phyloP scores from a whole-genome alignment of 139 green algal genomes.

The Tetradesmus obliquus region DNA sequence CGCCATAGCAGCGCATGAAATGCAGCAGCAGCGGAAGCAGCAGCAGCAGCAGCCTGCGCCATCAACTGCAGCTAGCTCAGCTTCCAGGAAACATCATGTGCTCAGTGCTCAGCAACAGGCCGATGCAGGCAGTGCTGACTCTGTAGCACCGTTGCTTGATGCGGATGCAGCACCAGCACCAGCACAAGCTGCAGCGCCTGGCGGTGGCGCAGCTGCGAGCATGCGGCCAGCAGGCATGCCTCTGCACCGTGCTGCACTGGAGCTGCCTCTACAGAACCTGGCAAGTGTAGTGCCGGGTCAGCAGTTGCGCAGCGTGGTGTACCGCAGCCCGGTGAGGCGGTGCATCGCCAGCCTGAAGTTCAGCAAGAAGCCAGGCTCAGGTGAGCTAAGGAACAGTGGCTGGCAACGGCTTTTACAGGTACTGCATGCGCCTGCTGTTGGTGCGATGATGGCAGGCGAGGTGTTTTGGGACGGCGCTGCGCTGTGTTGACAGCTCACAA shows the following conservation, averaged over 20 bases:
- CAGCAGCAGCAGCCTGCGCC: not conserved
- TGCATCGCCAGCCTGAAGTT: not conserved
- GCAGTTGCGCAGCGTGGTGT: not conserved
- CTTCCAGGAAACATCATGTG: not conserved
- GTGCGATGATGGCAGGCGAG: not conserved
- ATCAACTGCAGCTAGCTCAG: not conserved
- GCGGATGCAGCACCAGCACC: not conserved
- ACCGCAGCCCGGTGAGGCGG: not conserved
- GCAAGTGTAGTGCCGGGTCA: not conserved
- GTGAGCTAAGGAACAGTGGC: not conserved
- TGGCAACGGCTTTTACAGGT: no score
- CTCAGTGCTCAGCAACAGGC: not conserved
- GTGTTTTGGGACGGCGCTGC: no score
- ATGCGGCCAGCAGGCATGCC: not conserved
- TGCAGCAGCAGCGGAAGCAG: not conserved
- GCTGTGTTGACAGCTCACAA: no score
- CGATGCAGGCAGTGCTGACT: not conserved
- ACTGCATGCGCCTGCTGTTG: not conserved
- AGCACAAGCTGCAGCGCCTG: not conserved
- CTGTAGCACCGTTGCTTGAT: no score
- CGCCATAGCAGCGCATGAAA: not conserved
- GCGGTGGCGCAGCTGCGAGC: not conserved
- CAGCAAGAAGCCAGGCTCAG: not conserved
- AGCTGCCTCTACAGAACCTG: not conserved
- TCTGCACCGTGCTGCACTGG: not conserved